A percentile compares a stretch with the other conserved stretches of the same genome.
phyloP scores from a whole-genome alignment of 1,284 basidiomycete species.

The Sphagnurus paluster region DNA sequence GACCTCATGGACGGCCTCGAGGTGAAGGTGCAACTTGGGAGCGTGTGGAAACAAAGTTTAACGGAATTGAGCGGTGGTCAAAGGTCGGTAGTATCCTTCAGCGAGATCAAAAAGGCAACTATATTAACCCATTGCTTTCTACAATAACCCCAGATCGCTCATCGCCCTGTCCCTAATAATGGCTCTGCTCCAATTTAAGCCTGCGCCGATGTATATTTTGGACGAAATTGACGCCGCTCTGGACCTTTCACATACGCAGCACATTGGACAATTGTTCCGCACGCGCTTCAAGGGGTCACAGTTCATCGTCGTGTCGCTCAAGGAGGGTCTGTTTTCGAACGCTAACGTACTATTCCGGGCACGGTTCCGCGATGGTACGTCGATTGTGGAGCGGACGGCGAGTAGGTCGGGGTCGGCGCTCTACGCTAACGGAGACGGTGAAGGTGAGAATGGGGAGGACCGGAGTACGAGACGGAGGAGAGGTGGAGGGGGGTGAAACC shows the following conservation, averaged over 20 bases:
- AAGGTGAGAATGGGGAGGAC: slow-evolving; percentile 28
- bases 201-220: slow-evolving; percentile 99
- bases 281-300: slow-evolving; percentile 98
- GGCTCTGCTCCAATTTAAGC: slow-evolving; percentile 97
- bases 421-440: slow-evolving; percentile 30
- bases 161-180: slow-evolving; percentile 98
- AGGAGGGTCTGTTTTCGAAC: slow-evolving; percentile 97
- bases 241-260: slow-evolving; percentile 94
- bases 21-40: slow-evolving; percentile 94
- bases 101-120: background rate
- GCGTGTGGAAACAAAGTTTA: slow-evolving; percentile 96
- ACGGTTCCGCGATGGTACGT: slow-evolving; percentile 90
- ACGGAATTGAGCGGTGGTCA: slow-evolving; percentile 98
- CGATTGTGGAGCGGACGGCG: slow-evolving; percentile 80
- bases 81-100: slow-evolving; percentile 58
- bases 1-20: slow-evolving; percentile 95
- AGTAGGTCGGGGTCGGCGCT: slow-evolving; percentile 52
- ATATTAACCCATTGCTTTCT: too few species aligned
- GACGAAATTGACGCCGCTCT: slow-evolving; percentile 98
- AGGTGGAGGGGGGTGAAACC: slow-evolving; percentile 13
- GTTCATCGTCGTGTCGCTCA: slow-evolving; percentile 97
- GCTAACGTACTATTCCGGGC: slow-evolving; percentile 97
- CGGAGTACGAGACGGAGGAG: slow-evolving; percentile 26
- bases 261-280: slow-evolving; percentile 95
- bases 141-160: slow-evolving; percentile 65